Evolutionary conservation across 306 rosid genomes (phyloP).

Genomic region (Vicia faba): DNA sequence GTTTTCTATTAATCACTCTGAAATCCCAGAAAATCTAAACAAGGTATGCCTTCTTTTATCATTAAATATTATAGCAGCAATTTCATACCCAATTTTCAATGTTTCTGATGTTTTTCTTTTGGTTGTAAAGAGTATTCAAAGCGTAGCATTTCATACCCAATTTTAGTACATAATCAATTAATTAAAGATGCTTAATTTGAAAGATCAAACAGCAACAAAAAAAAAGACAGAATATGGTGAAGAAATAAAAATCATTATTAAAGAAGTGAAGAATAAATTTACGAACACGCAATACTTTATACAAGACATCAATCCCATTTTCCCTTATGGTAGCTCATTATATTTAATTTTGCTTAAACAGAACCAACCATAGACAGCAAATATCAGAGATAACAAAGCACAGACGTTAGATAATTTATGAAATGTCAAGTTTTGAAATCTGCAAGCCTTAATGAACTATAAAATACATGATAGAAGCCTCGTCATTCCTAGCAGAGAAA

Average conservation of each 20-base stretch:
- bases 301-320: conserved; percentile 35
- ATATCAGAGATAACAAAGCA: conserved; percentile 36
- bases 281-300: conserved; percentile 25
- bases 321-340: conserved; percentile 28
- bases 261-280: conserved; percentile 19
- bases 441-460: conserved; percentile 21
- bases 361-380: conserved; percentile 31
- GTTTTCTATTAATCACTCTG: neutral
- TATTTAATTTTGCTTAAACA: conserved; percentile 29
- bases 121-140: neutral
- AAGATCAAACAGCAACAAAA: neutral
- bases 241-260: neutral
- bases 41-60: conserved; percentile 35
- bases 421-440: conserved; percentile 26
- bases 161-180: neutral
- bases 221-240: neutral
- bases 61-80: neutral
- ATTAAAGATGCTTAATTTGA: neutral
- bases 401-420: conserved; percentile 26
- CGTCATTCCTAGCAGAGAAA: conserved; percentile 28
- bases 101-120: neutral
- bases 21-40: conserved; percentile 9
- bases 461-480: conserved; percentile 29
- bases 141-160: neutral
- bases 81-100: neutral